Evolutionary conservation across 129 eudicot species (phyloP).

Genomic region (Artemisia argyi): DNA sequence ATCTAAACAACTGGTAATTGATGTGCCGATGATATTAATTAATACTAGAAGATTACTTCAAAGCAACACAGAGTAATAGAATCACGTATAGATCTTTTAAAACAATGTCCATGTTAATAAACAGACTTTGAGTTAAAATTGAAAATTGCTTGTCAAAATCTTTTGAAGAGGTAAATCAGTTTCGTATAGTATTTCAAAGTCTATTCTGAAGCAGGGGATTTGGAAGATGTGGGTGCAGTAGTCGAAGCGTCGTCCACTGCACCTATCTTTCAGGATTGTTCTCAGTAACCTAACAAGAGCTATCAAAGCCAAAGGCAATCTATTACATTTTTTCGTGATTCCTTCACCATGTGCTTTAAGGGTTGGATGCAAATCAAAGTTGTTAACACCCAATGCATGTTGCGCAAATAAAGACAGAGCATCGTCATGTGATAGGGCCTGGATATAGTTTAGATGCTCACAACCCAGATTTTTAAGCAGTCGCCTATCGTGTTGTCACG

Average conservation of each 20-base stretch:
- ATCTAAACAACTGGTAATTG: neutral
- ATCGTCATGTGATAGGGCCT: neutral
- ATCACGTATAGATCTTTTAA: neutral
- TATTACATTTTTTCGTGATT: too few relatives aligned
- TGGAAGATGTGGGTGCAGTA: neutral
- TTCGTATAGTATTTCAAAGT: neutral
- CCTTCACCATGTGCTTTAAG: neutral
- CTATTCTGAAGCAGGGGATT: neutral
- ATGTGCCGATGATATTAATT: neutral
- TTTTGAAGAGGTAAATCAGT: neutral
- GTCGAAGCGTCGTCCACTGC: neutral
- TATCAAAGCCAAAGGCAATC: too few relatives aligned
- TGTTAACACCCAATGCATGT: neutral
- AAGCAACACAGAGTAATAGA: neutral
- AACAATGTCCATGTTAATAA: neutral
- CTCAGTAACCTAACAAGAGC: too few relatives aligned
- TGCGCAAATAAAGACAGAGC: neutral
- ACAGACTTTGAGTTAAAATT: too few relatives aligned
- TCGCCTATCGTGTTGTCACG: slow-evolving; percentile 54
- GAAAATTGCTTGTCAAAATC: neutral
- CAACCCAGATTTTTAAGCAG: slow-evolving; percentile 43
- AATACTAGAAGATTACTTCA: neutral
- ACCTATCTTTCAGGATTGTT: neutral
- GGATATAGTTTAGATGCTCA: neutral
- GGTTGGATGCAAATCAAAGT: neutral